phyloP scores from a whole-genome alignment of 352 stramenopile genomes.

The Pilasporangium apinafurcum region DNA sequence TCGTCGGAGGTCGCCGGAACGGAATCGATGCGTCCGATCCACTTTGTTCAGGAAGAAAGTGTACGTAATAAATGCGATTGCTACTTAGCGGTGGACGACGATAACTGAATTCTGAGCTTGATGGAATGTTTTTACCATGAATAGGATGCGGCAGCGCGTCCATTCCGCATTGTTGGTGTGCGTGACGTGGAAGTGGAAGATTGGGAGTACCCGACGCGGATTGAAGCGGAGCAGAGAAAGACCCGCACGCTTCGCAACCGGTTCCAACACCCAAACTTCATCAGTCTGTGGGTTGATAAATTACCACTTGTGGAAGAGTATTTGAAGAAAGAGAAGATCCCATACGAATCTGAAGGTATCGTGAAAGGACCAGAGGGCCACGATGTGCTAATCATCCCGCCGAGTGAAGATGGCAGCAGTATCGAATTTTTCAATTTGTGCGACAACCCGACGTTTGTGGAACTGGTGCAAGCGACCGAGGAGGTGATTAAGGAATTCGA shows the following conservation, averaged over 20 bases:
- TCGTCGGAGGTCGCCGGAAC: slow-evolving; percentile 4
- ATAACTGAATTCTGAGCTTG: no score
- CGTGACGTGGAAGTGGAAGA: slow-evolving; percentile 74
- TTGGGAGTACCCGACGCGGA: slow-evolving; percentile 66
- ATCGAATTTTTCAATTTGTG: slow-evolving; percentile 83
- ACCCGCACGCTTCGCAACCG: slow-evolving; percentile 60
- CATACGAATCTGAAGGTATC: slow-evolving; percentile 46
- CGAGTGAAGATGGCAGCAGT: slow-evolving; percentile 49
- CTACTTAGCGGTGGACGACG: background rate
- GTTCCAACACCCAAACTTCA: slow-evolving; percentile 77
- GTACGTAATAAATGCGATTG: slow-evolving; percentile 17
- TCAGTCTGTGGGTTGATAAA: slow-evolving; percentile 80
- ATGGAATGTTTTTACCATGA: background rate
- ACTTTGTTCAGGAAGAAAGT: slow-evolving; percentile 62
- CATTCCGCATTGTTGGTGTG: slow-evolving; percentile 77
- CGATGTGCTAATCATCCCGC: slow-evolving; percentile 64
- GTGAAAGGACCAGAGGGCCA: slow-evolving; percentile 50
- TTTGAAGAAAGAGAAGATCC: slow-evolving; percentile 59
- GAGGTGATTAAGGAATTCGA: slow-evolving; percentile 78
- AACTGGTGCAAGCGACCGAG: slow-evolving; percentile 72
- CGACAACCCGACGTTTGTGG: slow-evolving; percentile 71
- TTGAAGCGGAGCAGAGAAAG: slow-evolving; percentile 59
- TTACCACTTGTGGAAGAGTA: slow-evolving; percentile 56
- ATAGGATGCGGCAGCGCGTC: slow-evolving; percentile 28
- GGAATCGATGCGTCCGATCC: slow-evolving; percentile 44